Evolutionary conservation across 2,329 filamentous ascomycete genomes (phyloP).

Genomic region (Fusarium redolens): DNA sequence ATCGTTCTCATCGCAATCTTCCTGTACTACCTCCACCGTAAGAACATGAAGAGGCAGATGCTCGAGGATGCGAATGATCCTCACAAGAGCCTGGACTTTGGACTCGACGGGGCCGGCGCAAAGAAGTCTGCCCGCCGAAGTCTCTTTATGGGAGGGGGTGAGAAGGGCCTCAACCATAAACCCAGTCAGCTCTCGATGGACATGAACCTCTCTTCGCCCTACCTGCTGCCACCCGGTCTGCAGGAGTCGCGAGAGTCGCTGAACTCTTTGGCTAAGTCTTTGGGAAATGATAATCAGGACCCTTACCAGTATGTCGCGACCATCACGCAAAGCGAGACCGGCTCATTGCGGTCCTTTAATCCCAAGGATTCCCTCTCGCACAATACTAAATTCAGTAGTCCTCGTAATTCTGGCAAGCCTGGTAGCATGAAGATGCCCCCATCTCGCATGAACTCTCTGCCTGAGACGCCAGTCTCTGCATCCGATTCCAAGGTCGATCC

Average conservation of each 20-base stretch:
- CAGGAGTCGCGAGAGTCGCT: conserved; percentile 87
- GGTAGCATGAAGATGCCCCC: conserved; percentile 47
- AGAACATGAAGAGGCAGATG: conserved; percentile 76
- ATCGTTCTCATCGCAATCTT: conserved; percentile 73
- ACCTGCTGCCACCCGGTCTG: conserved; percentile 87
- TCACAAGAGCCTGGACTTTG: conserved; percentile 93
- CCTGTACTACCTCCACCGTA: conserved; percentile 81
- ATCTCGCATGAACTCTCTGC: conserved; percentile 57
- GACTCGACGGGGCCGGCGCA: conserved; percentile 64
- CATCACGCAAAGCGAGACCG: conserved; percentile 68
- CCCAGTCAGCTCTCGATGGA: conserved; percentile 74
- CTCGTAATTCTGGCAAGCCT: conserved; percentile 47
- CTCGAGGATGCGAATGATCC: conserved; percentile 87
- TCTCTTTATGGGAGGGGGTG: conserved; percentile 58
- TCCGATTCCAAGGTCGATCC: conserved; percentile 50
- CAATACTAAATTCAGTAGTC: conserved; percentile 58
- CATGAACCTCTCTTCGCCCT: conserved; percentile 84
- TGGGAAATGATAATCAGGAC: conserved; percentile 80
- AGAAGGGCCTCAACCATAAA: conserved; percentile 61
- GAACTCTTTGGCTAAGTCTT: conserved; percentile 82
- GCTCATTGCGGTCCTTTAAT: conserved; percentile 65
- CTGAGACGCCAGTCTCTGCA: conserved; percentile 53
- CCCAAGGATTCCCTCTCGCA: conserved; percentile 58
- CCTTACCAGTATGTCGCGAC: conserved; percentile 77
- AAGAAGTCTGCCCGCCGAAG: conserved; percentile 51